Base-by-base conservation (phyloP, 768 basidiomycete species). In the Termitomyces sp. region DNA sequence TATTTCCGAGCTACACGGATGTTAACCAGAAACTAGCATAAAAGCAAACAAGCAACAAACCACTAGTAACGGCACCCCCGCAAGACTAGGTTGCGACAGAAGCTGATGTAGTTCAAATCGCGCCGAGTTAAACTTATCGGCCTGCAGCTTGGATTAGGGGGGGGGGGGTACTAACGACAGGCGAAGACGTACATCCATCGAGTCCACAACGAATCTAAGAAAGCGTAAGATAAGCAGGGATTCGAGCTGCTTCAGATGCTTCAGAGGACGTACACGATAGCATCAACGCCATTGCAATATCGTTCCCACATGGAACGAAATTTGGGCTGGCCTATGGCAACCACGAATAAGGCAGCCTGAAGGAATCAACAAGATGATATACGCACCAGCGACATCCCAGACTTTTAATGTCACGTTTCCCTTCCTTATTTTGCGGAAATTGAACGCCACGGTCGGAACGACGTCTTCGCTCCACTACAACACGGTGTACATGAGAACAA, bases 231-330 rank as follows among this genome's bases (percentile, higher is more conserved):
- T 10, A 29, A 10, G 20, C 39, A 49, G 52, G 27, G n/a, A n/a
- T n/a, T n/a, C n/a, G n/a, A n/a, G n/a, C n/a, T n/a, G n/a, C n/a
- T 27, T 29, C 5, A 18, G 32, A 12, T n/a, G 4, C 46, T 20
- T 37, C 26, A 16, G 37, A 31, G 12, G 20, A 70, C 89, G 65
- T 69, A 95, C 92, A 96, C 82, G 36, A 97, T 86, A 26, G 94
- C 94, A 67, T 96, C 92, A 1, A 92, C 92, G 9, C 94, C 94
- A 60, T 87, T 83, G 71, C 93, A 94, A 71, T 96, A 97, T 44
- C 94, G 79, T 71, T 94, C 92, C 92, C 92, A 97, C 87, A 95
- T 94, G 36, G 90, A 91, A 44, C 94, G 84, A 68, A 95, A 97
- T 68, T 91, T 92, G 6, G 93, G 90, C 74, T 96, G 94, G 31